phyloP scores from a whole-genome alignment of 257 asterid species.

The Rhazya stricta region DNA sequence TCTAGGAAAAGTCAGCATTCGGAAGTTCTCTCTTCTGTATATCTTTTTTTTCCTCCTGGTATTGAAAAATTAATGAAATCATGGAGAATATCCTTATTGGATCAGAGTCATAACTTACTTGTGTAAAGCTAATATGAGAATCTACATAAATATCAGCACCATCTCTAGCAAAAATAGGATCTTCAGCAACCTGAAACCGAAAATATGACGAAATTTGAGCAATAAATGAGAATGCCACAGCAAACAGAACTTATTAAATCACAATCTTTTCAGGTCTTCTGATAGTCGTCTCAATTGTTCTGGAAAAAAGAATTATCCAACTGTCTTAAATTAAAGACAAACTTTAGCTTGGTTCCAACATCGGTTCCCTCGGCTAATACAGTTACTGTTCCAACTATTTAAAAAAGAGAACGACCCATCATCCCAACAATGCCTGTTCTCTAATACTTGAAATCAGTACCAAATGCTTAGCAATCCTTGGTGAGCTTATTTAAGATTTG shows the following conservation, averaged over 20 bases:
- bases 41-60: background rate
- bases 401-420: background rate
- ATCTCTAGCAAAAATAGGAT: slow-evolving; percentile 64
- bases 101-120: slow-evolving; percentile 45
- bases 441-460: background rate
- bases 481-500: background rate
- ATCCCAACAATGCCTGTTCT: background rate
- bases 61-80: background rate
- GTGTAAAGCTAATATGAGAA: slow-evolving; percentile 63
- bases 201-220: slow-evolving; percentile 5
- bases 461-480: background rate
- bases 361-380: background rate
- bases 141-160: slow-evolving; percentile 90
- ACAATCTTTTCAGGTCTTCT: background rate
- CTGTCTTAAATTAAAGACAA: background rate
- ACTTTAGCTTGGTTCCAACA: background rate
- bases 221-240: slow-evolving; percentile 4
- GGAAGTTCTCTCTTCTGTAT: background rate
- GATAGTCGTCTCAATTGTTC: background rate
- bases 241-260: background rate
- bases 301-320: background rate
- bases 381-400: background rate
- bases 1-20: background rate
- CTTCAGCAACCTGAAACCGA: slow-evolving; percentile 61
- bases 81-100: background rate